phyloP scores from a whole-genome alignment of 2,329 filamentous ascomycete species.

The Teratosphaeria epicoccoides region DNA sequence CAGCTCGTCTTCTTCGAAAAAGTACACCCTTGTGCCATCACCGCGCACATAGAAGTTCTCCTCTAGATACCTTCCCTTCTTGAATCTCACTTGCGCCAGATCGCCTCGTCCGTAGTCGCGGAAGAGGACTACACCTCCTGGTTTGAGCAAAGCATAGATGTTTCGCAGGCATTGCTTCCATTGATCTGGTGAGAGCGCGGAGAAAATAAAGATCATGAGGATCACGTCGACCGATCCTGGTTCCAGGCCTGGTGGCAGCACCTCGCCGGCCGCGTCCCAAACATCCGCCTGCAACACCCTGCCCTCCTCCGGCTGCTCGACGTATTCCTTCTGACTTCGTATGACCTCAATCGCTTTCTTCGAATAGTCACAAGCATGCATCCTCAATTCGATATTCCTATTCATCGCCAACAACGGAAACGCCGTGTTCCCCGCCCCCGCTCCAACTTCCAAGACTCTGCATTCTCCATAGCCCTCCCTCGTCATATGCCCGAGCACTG shows the following conservation, averaged over 20 bases:
- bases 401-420: conserved; percentile 83
- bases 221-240: conserved; percentile 83
- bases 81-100: conserved; percentile 91
- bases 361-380: conserved; percentile 94
- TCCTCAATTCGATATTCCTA: conserved; percentile 66
- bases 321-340: conserved; percentile 66
- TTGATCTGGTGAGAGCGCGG: conserved; percentile 71
- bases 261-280: conserved; percentile 70
- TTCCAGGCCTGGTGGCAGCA: conserved; percentile 63
- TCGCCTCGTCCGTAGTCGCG: conserved; percentile 94
- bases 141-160: conserved; percentile 72
- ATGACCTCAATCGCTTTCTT: conserved; percentile 93
- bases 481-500: conserved; percentile 68
- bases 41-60: conserved; percentile 97
- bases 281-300: conserved; percentile 72
- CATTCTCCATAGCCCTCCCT: conserved; percentile 56
- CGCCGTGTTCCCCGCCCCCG: conserved; percentile 90
- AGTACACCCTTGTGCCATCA: conserved; percentile 93
- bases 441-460: conserved; percentile 79
- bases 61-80: conserved; percentile 84
- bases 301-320: conserved; percentile 30
- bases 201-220: conserved; percentile 95
- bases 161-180: conserved; percentile 78
- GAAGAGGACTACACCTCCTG: conserved; percentile 87
- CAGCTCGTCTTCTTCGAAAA: conserved; percentile 83